These are phyloP conservation scores for Solanum corneliomulleri DNA, from an alignment of 257 asterid genomes.

Conservation along the genomic window DNA sequence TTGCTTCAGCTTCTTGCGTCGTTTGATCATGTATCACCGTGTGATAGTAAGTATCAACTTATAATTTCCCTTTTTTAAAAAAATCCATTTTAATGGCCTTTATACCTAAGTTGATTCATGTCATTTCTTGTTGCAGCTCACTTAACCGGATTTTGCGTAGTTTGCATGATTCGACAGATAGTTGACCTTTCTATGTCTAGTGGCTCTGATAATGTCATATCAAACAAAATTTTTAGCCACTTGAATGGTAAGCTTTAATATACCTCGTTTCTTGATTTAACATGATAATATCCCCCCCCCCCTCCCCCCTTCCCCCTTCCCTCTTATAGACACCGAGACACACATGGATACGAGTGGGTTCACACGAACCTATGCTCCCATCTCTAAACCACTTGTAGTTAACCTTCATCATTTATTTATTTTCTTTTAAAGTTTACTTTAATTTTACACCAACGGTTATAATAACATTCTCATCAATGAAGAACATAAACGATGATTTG, in stretches of 20 bases:
- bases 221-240: background rate
- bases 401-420: background rate
- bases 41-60: background rate
- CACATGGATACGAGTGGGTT: background rate
- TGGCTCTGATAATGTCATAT: background rate
- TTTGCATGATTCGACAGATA: background rate
- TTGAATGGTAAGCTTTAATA: background rate
- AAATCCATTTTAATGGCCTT: background rate
- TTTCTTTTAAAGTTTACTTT: too few relatives aligned
- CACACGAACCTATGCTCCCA: background rate
- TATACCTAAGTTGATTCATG: background rate
- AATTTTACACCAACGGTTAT: too few relatives aligned
- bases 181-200: background rate
- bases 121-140: background rate
- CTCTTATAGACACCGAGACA: too few relatives aligned
- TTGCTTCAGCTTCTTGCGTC: background rate
- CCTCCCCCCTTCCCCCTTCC: too few relatives aligned
- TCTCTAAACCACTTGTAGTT: background rate
- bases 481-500: too few relatives aligned
- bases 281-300: background rate
- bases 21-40: background rate
- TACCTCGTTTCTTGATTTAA: background rate
- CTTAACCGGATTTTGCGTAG: background rate
- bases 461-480: too few relatives aligned
- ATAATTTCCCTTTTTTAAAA: background rate